Conservation (phyloP, 2,329 filamentous ascomycete genomes). For the Elsinoe perseae region DNA sequence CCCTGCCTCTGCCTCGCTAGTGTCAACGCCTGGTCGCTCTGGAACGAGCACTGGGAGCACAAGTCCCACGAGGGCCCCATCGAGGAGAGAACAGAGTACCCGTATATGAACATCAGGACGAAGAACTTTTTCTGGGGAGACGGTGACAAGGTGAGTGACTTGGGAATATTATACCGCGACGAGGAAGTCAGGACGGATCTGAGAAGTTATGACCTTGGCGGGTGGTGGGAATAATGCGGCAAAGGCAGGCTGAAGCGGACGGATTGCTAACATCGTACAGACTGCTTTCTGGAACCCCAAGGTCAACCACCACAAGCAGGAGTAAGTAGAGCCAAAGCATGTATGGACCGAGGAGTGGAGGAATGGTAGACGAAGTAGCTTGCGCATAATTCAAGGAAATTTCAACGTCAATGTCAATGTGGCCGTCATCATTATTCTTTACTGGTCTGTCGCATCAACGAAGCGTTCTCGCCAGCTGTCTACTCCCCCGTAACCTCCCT, state of each 20-base stretch:
- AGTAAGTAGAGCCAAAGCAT: slow-evolving; percentile 19
- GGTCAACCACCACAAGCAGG: slow-evolving; percentile 95
- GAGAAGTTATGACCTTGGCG: neutral
- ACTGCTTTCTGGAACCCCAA: slow-evolving; percentile 72
- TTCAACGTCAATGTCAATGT: neutral
- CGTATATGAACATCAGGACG: slow-evolving; percentile 94
- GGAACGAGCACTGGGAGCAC: slow-evolving; percentile 97
- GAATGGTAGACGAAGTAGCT: neutral
- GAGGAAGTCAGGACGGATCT: too few relatives aligned
- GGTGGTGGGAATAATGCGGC: neutral
- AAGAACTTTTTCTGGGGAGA: slow-evolving; percentile 96
- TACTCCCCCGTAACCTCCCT: slow-evolving; percentile 12
- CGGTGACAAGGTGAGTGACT: slow-evolving; percentile 73
- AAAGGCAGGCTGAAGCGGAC: neutral
- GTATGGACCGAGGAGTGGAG: neutral
- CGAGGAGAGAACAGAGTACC: slow-evolving; percentile 86
- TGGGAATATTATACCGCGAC: neutral
- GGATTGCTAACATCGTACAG: slow-evolving; percentile 25
- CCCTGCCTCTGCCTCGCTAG: slow-evolving; percentile 63
- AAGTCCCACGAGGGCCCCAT: slow-evolving; percentile 75
- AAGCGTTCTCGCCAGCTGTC: neutral
- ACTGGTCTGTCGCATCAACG: neutral
- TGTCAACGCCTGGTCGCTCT: slow-evolving; percentile 83
- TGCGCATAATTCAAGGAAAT: neutral
- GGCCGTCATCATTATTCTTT: neutral